phyloP scores from a whole-genome alignment of 768 basidiomycete genomes.

The Leccinum pellstonianum region DNA sequence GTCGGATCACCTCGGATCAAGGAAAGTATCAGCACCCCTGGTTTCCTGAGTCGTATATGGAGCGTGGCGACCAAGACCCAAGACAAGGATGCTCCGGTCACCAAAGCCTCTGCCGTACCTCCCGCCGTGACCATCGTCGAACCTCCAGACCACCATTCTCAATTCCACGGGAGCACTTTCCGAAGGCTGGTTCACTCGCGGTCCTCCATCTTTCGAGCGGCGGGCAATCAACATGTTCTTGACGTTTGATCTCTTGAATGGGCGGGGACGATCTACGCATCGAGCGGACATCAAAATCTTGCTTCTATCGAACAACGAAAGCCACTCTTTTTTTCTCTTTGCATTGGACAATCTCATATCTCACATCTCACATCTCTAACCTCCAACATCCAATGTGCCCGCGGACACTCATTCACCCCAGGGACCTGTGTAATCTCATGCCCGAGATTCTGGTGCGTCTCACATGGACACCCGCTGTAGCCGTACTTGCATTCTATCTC shows the following conservation, averaged over 20 bases:
- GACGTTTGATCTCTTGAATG: constrained; percentile 24
- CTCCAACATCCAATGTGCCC: constrained; percentile 15
- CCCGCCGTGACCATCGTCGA: constrained; percentile 28
- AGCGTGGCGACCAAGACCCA: constrained; percentile 52
- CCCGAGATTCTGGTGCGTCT: constrained; percentile 20
- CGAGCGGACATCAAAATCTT: constrained; percentile 21
- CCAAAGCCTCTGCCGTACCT: constrained; percentile 12
- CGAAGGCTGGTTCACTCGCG: constrained; percentile 45
- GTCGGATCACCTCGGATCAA: constrained; percentile 26
- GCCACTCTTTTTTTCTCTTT: constrained; percentile 15
- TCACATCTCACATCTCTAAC: constrained; percentile 30
- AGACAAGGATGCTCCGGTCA: constrained; percentile 26
- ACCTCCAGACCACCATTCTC: constrained; percentile 23
- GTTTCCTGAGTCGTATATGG: constrained; percentile 75
- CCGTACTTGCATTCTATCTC: constrained; percentile 26
- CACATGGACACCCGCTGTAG: constrained; percentile 28
- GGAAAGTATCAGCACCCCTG: constrained; percentile 43
- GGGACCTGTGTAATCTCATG: constrained; percentile 7
- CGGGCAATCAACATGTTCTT: constrained; percentile 25
- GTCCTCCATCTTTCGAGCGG: constrained; percentile 42
- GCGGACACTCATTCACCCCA: constrained; percentile 21
- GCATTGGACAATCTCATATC: constrained; percentile 18
- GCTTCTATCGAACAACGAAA: constrained; percentile 20
- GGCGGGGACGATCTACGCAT: constrained; percentile 11
- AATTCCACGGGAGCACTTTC: constrained; percentile 34